Percentiles rank a stretch among this genome's conserved stretches.
These are phyloP conservation scores for Alectoria sarmentosa DNA, from an alignment of 495 filamentous ascomycete species.

Conservation along the genomic window DNA sequence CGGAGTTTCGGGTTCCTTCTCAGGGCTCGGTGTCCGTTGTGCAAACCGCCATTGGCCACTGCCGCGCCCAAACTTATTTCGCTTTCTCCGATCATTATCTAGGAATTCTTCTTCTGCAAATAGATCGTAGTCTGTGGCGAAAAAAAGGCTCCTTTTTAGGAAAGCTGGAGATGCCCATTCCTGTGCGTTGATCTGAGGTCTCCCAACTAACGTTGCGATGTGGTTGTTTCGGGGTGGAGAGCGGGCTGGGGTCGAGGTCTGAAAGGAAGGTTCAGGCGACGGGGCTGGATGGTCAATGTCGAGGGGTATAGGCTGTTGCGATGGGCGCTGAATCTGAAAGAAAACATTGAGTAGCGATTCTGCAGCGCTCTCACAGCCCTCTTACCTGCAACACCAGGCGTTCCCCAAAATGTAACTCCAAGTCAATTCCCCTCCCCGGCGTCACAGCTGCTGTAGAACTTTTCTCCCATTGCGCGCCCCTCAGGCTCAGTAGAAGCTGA, in stretches of 20 bases:
- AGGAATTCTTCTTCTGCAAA: constrained; percentile 62
- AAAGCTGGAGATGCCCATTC: constrained; percentile 74
- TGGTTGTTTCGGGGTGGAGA: constrained; percentile 16
- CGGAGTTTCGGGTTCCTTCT: constrained; percentile 38
- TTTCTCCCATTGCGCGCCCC: constrained; percentile 53
- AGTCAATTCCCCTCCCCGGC: constrained; percentile 63
- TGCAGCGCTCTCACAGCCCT: background rate
- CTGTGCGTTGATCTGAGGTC: constrained; percentile 18
- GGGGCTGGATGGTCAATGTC: constrained; percentile 40
- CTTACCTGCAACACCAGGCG: constrained; percentile 54
- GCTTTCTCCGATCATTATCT: constrained; percentile 61
- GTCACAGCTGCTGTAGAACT: constrained; percentile 43
- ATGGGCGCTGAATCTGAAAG: constrained; percentile 33
- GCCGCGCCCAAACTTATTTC: constrained; percentile 60
- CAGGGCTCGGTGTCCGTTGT: constrained; percentile 59
- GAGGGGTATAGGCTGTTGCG: constrained; percentile 33
- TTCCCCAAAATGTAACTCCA: constrained; percentile 59
- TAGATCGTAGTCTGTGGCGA: constrained; percentile 54
- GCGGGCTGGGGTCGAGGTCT: constrained; percentile 9
- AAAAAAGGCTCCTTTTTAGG: constrained; percentile 52
- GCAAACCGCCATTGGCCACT: constrained; percentile 64
- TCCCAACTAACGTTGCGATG: constrained; percentile 6
- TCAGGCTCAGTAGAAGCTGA: constrained; percentile 58
- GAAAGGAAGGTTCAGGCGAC: constrained; percentile 20
- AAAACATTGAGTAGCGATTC: background rate